Evolutionary conservation across 2,329 filamentous ascomycete species (phyloP).

Genomic region (Sporothrix variecibatus): DNA sequence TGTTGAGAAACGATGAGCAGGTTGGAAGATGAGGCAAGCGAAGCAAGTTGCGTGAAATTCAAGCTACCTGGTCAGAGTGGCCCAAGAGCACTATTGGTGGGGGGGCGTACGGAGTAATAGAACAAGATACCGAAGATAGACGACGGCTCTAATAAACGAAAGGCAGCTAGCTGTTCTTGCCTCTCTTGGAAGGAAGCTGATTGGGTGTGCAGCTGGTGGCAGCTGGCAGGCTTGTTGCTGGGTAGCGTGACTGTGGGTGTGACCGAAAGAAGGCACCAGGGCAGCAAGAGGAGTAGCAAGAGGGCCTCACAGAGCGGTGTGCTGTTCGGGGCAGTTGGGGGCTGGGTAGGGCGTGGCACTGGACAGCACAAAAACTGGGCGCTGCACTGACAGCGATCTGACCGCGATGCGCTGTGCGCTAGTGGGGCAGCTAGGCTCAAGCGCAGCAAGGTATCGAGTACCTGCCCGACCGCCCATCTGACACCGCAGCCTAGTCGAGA

Average conservation of each 20-base stretch:
- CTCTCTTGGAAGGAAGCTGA: neutral
- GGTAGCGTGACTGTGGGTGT: too few relatives aligned
- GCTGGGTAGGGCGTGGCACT: neutral
- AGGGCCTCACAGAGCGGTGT: neutral
- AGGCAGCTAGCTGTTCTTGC: neutral
- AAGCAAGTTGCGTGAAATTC: conserved; percentile 26
- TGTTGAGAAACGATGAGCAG: neutral
- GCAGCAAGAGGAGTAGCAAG: neutral
- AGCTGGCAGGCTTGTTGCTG: conserved; percentile 13
- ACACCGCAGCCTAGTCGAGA: neutral
- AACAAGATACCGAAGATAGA: neutral
- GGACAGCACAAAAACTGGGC: neutral
- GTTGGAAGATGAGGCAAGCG: neutral
- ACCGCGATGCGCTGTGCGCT: conserved; percentile 18
- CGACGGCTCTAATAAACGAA: neutral
- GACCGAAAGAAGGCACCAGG: neutral
- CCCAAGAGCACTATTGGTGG: conserved; percentile 10
- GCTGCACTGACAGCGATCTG: conserved; percentile 21
- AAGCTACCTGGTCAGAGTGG: conserved; percentile 15
- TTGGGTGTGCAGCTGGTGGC: conserved; percentile 8
- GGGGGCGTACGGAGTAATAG: neutral
- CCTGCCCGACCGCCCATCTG: neutral
- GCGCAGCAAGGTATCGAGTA: neutral
- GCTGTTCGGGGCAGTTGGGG: neutral
- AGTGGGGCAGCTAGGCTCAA: conserved; percentile 13